A percentile compares a stretch with the other conserved stretches of the same genome.
Conservation (phyloP, 176 grass and related monocot genomes). For the Aegilops sharonensis region DNA sequence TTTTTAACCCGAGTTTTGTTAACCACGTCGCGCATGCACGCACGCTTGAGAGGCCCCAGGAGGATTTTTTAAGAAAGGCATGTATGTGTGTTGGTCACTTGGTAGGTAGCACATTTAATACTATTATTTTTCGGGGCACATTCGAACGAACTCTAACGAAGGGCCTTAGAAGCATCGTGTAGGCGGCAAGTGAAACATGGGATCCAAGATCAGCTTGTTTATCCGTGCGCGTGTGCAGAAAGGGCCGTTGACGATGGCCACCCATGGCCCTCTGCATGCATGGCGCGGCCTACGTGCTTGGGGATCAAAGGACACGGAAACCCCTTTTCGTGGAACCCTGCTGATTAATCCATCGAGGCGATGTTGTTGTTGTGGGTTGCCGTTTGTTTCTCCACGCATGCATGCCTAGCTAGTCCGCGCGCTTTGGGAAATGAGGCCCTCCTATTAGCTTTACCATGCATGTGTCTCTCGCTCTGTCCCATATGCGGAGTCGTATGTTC, state of each 20-base stretch:
- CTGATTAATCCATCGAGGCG: slow-evolving; percentile 18
- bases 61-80: slow-evolving; percentile 29
- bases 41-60: slow-evolving; percentile 1
- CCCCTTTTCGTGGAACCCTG: neutral
- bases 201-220: slow-evolving; percentile 21
- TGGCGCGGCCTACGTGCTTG: neutral
- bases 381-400: slow-evolving; percentile 4
- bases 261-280: neutral
- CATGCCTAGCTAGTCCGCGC: neutral
- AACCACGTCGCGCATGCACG: neutral
- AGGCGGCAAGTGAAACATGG: slow-evolving; percentile 13
- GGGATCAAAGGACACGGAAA: slow-evolving; percentile 14
- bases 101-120: slow-evolving; percentile 13
- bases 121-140: slow-evolving; percentile 1
- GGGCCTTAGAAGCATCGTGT: slow-evolving; percentile 10
- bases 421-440: slow-evolving; percentile 9
- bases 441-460: neutral
- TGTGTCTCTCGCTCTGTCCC: neutral
- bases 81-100: slow-evolving; percentile 36
- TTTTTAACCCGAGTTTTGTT: neutral
- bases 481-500: neutral
- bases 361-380: slow-evolving; percentile 9
- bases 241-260: slow-evolving; percentile 25
- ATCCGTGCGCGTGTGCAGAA: slow-evolving; percentile 16
- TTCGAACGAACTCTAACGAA: neutral